Percentiles rank a stretch among this genome's conserved stretches.
Conservation (phyloP, 495 filamentous ascomycete species). For the Tuber magnatum region DNA sequence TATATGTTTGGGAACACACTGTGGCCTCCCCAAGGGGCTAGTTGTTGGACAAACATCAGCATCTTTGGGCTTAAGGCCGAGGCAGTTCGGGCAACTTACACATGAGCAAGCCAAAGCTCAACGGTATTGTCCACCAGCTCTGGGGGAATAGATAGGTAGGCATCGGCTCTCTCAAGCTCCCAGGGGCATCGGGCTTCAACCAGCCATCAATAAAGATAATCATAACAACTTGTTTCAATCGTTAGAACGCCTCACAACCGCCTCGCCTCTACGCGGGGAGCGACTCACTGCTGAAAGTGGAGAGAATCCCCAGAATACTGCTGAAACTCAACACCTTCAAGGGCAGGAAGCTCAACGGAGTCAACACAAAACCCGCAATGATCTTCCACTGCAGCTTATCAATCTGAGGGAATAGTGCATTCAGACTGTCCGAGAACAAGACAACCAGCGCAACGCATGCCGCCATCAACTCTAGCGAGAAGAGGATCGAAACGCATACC, state of each 20-base stretch:
- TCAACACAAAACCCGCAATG: constrained; percentile 68
- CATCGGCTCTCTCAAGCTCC: constrained; percentile 78
- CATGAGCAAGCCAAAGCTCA: constrained; percentile 93
- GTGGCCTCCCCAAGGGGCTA: constrained; percentile 85
- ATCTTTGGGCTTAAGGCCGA: background rate
- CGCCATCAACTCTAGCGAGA: constrained; percentile 79
- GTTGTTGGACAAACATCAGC: constrained; percentile 35
- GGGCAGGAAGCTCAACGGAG: constrained; percentile 80
- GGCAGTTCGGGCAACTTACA: constrained; percentile 44
- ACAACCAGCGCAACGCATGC: constrained; percentile 87
- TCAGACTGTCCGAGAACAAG: constrained; percentile 84
- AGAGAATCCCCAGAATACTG: constrained; percentile 82
- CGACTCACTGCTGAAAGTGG: constrained; percentile 72
- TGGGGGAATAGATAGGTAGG: constrained; percentile 68
- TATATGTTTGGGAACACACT: constrained; percentile 96
- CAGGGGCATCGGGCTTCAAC: constrained; percentile 69
- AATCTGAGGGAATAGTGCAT: constrained; percentile 68
- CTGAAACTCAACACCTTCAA: constrained; percentile 79
- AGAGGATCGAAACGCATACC: constrained; percentile 71
- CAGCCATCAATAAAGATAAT: constrained; percentile 80
- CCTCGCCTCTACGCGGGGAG: constrained; percentile 3
- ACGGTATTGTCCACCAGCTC: constrained; percentile 82
- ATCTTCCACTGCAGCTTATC: constrained; percentile 76
- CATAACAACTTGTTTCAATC: constrained; percentile 56
- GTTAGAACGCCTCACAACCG: constrained; percentile 18